phyloP scores from a whole-genome alignment of 306 rosid genomes.

The Ormosia emarginata region DNA sequence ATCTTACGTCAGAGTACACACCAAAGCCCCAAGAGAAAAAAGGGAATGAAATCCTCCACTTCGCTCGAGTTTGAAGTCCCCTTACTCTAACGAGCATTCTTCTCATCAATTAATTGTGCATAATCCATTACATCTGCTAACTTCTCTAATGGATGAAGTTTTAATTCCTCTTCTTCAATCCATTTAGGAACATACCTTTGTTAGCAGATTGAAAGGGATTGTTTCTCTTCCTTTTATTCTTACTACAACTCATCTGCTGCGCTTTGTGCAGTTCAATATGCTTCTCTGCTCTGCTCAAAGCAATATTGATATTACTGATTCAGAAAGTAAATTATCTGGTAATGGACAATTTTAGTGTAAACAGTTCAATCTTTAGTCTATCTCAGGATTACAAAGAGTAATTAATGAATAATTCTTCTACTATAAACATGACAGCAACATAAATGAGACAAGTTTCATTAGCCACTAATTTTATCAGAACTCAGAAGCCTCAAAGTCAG shows the following conservation, averaged over 20 bases:
- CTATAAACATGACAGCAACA: not conserved
- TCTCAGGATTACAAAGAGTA: slow-evolving; percentile 5
- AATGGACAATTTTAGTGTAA: not conserved
- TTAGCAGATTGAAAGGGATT: too few species aligned
- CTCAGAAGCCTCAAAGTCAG: not conserved
- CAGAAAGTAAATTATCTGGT: slow-evolving; percentile 12
- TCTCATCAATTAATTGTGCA: too few species aligned
- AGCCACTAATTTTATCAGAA: not conserved
- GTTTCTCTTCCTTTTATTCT: not conserved
- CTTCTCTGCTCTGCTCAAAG: not conserved
- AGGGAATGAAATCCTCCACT: too few species aligned
- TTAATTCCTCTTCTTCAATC: too few species aligned
- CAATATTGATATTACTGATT: not conserved
- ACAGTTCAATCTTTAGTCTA: not conserved
- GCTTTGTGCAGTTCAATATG: not conserved
- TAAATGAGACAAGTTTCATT: not conserved
- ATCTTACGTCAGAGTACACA: not conserved
- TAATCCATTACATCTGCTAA: too few species aligned
- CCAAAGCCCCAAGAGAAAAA: slow-evolving; percentile 15
- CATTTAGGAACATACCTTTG: too few species aligned
- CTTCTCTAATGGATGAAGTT: too few species aligned
- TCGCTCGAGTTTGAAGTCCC: too few species aligned
- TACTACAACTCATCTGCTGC: not conserved
- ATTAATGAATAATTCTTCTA: not conserved
- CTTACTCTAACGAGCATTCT: too few species aligned